A percentile compares a stretch with the other conserved stretches of the same genome.
Evolutionary conservation across 2,329 filamentous ascomycete species (phyloP).

Genomic region (Alternaria postmessia): DNA sequence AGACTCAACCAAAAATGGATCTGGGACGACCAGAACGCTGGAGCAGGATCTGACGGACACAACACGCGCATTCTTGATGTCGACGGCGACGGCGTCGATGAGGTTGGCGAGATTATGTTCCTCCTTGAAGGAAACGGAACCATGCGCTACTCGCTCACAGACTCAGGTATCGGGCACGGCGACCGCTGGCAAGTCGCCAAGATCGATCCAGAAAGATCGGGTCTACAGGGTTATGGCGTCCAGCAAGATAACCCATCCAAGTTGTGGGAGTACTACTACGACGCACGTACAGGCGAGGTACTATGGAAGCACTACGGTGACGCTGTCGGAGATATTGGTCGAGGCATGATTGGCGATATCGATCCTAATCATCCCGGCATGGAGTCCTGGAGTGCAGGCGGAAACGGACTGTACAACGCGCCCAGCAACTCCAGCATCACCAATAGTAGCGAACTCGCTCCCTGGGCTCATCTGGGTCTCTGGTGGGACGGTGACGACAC

Average conservation of each 20-base stretch:
- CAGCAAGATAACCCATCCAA: background rate
- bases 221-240: background rate
- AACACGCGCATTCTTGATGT: slow-evolving; percentile 18
- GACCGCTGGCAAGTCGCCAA: slow-evolving; percentile 24
- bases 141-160: slow-evolving; percentile 12
- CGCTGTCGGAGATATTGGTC: background rate
- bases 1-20: slow-evolving; percentile 11
- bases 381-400: background rate
- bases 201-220: slow-evolving; percentile 14
- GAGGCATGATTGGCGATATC: background rate
- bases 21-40: slow-evolving; percentile 9
- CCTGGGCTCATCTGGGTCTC: slow-evolving; percentile 18
- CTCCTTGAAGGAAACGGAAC: slow-evolving; percentile 17
- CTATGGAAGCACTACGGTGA: background rate
- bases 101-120: slow-evolving; percentile 22
- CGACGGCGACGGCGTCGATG: slow-evolving; percentile 18
- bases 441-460: background rate
- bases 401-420: slow-evolving; percentile 7
- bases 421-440: slow-evolving; percentile 2
- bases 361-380: background rate
- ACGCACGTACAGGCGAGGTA: background rate
- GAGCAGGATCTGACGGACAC: slow-evolving; percentile 15
- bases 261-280: background rate
- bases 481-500: slow-evolving; percentile 24
- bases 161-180: slow-evolving; percentile 14